Evolutionary conservation across 208 protist species (phyloP), one percentile per base, ranked within the genome.

Genomic region (Naegleria lovaniensis): DNA sequence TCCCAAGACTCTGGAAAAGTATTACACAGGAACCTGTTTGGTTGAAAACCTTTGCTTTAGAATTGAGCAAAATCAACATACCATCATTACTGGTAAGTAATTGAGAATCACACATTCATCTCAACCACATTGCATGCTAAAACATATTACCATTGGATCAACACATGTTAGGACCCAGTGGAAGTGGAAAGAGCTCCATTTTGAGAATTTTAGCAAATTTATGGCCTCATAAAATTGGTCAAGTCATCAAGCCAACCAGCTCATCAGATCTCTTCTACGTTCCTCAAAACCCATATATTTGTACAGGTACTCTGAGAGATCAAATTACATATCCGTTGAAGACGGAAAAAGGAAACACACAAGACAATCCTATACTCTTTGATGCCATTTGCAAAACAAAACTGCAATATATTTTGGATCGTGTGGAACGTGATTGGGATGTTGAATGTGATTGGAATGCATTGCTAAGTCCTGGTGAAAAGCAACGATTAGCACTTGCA

Each of bases 291-390:
- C 83, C 83, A 51, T 86, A 86, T 22, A 43, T 96, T 91, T 94
- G 92, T 75, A 92, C 7, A 51, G 92, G 92, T 16, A 91, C 89
- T 29, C 22, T 93, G n/a, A 79, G 92, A 38, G 92, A 93, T 59
- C 92, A 93, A 89, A 93, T 93, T 51, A 93, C 92, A 48, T 93
- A 93, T 36, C 92, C 92, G 22, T 25, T 93, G 16, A 85, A 85
- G 43, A n/a, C 67, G 7, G 6, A 13, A 38, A 89, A 9, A 15
- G 25, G 25, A 15, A 58, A 88, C 58, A n/a, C 25, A n/a, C 5
- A 58, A 39, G 85, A 88, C 19, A 9, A 88, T 43, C 22, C 29
- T 39, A 13, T 2, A 11, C 40, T 88, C 7, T 48, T 38, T 33
- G 43, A 58, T 16, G 16, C 29, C 7, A 41, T 88, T 29, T 11